Base-by-base conservation (phyloP, 192 early-diverging fungal genomes). In the Chytriomyces sp. region DNA sequence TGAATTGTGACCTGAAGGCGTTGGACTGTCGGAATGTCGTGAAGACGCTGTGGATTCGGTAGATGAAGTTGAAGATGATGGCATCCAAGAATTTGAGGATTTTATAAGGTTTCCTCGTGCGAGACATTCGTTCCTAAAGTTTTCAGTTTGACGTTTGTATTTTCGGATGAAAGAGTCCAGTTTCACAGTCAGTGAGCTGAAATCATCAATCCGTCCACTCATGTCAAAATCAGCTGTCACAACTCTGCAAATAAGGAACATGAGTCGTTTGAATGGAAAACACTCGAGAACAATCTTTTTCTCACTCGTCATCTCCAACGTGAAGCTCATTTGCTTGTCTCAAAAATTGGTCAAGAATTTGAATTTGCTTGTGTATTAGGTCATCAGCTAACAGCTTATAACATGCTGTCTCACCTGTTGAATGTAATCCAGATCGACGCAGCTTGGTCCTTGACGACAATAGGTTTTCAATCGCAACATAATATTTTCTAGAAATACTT, bases 401-500 rank as follows among this genome's bases (percentile, higher is more conserved):
- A 62, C 7, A 22, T 14, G 7, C 60, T 17, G 14, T 34, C 17
- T n/a, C 36, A 70, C 67, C 54, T 72, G 70, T 10, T 59, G 55
- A 39, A 72, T 12, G 28, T 61, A 57, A 8, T 72, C 58, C 34
- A 49, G 34, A 31, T 72, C 70, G 26, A 63, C 32, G 0, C 17
- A 7, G 10, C 28, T 6, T 22, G 38, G 8, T 19, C 59, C 62
- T 12, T 40, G 38, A 12, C 19, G 17, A 40, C 32, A 62, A 41
- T 59, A 40, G 3, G 26, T 19, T 28, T 72, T 72, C 39, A 72
- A 52, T 36, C 70, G 31, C 30, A 12, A 56, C 57, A 72, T 26
- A 31, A 72, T 72, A 34, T 63, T 72, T 34, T 72, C 70, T 12
- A 72, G 59, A 59, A 72, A 72, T 7, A 72, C 70, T 49, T 72